Evolutionary conservation across 2,329 filamentous ascomycete species (phyloP).

Genomic region (Alternaria novae-zelandiae): DNA sequence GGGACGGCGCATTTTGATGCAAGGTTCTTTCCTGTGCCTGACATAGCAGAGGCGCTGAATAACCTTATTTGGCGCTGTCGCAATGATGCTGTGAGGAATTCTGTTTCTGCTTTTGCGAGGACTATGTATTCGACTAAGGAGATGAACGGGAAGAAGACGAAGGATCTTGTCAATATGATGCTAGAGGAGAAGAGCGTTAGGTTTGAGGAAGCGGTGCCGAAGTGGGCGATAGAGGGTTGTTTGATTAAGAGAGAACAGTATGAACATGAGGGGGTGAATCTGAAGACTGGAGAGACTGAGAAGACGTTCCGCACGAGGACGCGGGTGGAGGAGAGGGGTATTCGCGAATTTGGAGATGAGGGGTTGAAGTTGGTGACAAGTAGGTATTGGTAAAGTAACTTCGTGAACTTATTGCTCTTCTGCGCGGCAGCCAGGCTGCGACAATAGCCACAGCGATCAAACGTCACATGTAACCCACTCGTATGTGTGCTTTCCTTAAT

Average conservation of each 20-base stretch:
- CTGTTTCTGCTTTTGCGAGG: conserved; percentile 34
- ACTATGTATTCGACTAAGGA: conserved; percentile 32
- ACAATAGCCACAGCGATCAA: background rate
- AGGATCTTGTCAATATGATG: conserved; percentile 34
- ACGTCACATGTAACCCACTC: background rate
- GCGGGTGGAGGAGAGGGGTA: conserved; percentile 35
- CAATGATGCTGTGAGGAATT: conserved; percentile 40
- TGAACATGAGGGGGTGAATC: conserved; percentile 38
- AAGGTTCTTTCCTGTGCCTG: conserved; percentile 34
- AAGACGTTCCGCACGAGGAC: conserved; percentile 30
- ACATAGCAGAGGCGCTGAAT: conserved; percentile 35
- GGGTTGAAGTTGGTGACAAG: conserved; percentile 31
- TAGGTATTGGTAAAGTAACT: conserved; percentile 30
- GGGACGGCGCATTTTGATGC: conserved; percentile 40
- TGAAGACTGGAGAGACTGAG: conserved; percentile 32
- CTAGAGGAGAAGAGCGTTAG: conserved; percentile 26
- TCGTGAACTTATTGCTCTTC: background rate
- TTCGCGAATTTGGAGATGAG: conserved; percentile 31
- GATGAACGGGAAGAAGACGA: conserved; percentile 34
- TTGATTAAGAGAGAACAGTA: conserved; percentile 40
- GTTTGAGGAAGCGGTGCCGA: conserved; percentile 36
- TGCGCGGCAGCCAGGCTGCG: background rate
- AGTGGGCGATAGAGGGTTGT: conserved; percentile 42
- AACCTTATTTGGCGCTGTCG: conserved; percentile 41
- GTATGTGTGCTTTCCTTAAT: background rate